phyloP scores from a whole-genome alignment of 2,329 filamentous ascomycete genomes.

The Exophiala sp. region DNA sequence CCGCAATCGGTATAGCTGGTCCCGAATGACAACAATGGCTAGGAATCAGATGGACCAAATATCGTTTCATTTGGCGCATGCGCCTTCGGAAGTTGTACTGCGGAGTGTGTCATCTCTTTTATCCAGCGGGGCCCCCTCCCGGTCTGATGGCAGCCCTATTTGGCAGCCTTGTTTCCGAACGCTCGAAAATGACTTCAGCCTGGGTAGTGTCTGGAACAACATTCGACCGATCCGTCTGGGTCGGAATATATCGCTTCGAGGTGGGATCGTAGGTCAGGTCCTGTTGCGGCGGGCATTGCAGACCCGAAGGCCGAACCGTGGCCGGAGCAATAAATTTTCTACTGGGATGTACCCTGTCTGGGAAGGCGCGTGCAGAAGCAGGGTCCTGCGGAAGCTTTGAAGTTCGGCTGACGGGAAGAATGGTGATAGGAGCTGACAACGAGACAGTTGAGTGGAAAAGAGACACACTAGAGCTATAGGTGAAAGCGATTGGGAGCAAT shows the following conservation, averaged over 20 bases:
- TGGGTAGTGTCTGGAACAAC: neutral
- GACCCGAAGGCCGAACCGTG: neutral
- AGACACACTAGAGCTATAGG: no score
- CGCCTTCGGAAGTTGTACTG: no score
- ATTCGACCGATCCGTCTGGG: neutral
- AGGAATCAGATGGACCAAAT: no score
- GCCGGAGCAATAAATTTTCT: neutral
- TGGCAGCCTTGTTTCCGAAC: neutral
- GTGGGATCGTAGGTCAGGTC: neutral
- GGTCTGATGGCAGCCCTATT: neutral
- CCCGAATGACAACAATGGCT: no score
- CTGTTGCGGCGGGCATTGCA: neutral
- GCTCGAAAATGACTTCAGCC: neutral
- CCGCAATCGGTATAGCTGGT: no score
- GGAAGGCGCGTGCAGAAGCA: neutral
- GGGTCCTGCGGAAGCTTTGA: neutral
- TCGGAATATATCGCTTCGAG: neutral
- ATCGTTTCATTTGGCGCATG: no score
- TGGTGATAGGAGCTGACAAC: neutral
- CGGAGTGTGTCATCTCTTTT: no score
- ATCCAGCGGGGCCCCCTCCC: no score
- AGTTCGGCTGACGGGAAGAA: no score
- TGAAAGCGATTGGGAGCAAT: no score
- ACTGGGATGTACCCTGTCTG: neutral
- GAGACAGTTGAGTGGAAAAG: neutral